Evolutionary conservation across 2,329 filamentous ascomycete species (phyloP).

Genomic region (Claviceps pusilla): DNA sequence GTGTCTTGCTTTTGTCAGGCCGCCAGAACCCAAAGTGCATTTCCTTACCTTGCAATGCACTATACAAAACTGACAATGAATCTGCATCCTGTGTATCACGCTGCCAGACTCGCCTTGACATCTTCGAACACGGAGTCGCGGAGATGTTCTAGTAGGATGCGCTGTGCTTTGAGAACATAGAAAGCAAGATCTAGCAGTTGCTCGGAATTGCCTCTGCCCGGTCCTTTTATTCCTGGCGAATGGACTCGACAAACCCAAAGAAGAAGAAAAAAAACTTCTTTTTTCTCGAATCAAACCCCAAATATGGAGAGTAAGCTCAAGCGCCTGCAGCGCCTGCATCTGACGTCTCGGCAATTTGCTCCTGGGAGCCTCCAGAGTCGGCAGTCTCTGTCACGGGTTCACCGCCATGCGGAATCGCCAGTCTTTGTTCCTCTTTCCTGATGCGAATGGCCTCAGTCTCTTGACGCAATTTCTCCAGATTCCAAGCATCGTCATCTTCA

Average conservation of each 20-base stretch:
- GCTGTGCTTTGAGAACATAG: slow-evolving; percentile 1
- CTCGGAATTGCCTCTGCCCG: slow-evolving; percentile 14
- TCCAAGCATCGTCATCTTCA: slow-evolving; percentile 54
- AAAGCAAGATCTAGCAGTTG: slow-evolving; percentile 9
- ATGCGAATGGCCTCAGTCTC: slow-evolving; percentile 69
- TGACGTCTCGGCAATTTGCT: slow-evolving; percentile 2
- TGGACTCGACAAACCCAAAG: neutral
- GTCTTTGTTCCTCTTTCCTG: slow-evolving; percentile 62
- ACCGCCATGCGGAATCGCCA: slow-evolving; percentile 18
- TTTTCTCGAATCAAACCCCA: neutral
- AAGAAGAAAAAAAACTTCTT: neutral
- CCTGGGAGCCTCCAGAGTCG: slow-evolving; percentile 1
- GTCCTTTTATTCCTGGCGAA: neutral
- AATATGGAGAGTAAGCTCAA: slow-evolving; percentile 1
- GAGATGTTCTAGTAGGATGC: slow-evolving; percentile 6
- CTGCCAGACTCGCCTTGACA: neutral
- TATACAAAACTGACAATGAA: slow-evolving; percentile 1
- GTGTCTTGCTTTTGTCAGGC: neutral
- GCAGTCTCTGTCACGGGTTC: neutral
- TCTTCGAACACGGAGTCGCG: neutral
- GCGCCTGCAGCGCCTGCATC: slow-evolving; percentile 5
- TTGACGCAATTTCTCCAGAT: slow-evolving; percentile 63
- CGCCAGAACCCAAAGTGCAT: neutral
- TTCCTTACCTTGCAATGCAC: neutral
- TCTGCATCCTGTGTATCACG: neutral